Evolutionary conservation across 257 asterid species (phyloP).

Genomic region (Lavandula angustifolia): DNA sequence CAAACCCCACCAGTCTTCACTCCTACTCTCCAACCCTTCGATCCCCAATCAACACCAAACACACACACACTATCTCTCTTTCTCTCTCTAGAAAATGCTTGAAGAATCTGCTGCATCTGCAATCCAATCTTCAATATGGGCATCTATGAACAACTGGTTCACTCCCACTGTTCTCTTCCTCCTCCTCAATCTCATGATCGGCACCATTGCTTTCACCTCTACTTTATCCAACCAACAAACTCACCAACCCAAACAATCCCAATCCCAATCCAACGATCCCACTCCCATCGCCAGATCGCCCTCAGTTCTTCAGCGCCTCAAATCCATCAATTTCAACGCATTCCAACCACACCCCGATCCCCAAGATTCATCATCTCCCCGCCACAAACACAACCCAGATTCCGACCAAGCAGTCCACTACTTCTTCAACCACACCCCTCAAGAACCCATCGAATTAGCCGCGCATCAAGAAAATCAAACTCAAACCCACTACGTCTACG

Average conservation of each 20-base stretch:
- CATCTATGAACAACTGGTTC: conserved; percentile 83
- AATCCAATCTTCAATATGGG: conserved; percentile 82
- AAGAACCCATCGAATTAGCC: too few relatives aligned
- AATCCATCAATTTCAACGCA: conserved; percentile 62
- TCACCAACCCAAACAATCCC: conserved; percentile 23
- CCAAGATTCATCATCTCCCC: too few relatives aligned
- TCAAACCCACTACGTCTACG: conserved; percentile 30
- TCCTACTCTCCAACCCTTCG: background rate
- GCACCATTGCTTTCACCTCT: conserved; percentile 72
- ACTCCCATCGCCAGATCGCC: conserved; percentile 53
- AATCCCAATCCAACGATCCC: too few relatives aligned
- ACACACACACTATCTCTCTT: background rate
- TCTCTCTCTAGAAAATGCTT: conserved; percentile 41
- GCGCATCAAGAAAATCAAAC: too few relatives aligned
- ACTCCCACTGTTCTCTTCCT: conserved; percentile 83
- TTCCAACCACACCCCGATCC: conserved; percentile 36
- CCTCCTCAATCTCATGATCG: conserved; percentile 78
- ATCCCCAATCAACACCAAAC: background rate
- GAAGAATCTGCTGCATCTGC: conserved; percentile 70
- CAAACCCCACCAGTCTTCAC: too few relatives aligned
- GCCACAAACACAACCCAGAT: conserved; percentile 35
- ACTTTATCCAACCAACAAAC: conserved; percentile 48
- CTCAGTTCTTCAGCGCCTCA: conserved; percentile 72
- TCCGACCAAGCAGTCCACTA: conserved; percentile 43
- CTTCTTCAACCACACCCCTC: conserved; percentile 47